A percentile compares a stretch with the other conserved stretches of the same genome.
These are phyloP conservation scores for Harringtonia aguacate DNA, from an alignment of 2,329 filamentous ascomycete species.

Conservation along the genomic window DNA sequence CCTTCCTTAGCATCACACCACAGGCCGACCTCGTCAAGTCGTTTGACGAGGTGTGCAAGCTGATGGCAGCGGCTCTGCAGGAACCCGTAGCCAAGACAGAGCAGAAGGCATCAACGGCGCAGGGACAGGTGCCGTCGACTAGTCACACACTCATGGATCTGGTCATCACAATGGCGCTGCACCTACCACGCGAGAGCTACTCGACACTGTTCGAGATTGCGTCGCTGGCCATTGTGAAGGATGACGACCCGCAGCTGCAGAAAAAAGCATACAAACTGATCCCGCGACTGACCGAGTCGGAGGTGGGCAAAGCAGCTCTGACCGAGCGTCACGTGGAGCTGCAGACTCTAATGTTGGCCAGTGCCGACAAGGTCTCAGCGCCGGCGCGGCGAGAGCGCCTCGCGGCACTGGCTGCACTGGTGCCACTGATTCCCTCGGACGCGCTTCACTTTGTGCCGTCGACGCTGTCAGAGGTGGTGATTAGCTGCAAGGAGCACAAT, in stretches of 20 bases:
- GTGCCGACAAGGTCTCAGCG: slow-evolving; percentile 73
- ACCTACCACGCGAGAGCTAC: slow-evolving; percentile 82
- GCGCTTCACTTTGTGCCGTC: slow-evolving; percentile 90
- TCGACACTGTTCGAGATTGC: slow-evolving; percentile 78
- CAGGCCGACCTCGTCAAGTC: slow-evolving; percentile 71
- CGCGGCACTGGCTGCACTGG: slow-evolving; percentile 67
- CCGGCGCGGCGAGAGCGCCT: slow-evolving; percentile 82
- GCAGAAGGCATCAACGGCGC: background rate
- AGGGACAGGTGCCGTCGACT: slow-evolving; percentile 53
- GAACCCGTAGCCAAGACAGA: slow-evolving; percentile 32
- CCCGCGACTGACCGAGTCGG: slow-evolving; percentile 74
- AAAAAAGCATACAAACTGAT: slow-evolving; percentile 99
- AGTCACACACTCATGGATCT: slow-evolving; percentile 94
- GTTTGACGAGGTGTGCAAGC: slow-evolving; percentile 74
- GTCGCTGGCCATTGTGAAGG: slow-evolving; percentile 67
- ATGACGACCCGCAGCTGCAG: slow-evolving; percentile 82
- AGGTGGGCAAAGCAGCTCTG: slow-evolving; percentile 66
- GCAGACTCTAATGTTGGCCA: slow-evolving; percentile 68
- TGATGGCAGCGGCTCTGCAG: slow-evolving; percentile 64
- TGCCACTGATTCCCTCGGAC: slow-evolving; percentile 64
- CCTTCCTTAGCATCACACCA: slow-evolving; percentile 82
- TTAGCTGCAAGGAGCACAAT: slow-evolving; percentile 95
- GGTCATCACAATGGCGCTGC: slow-evolving; percentile 90
- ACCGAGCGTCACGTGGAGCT: slow-evolving; percentile 66
- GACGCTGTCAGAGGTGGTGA: slow-evolving; percentile 86